Evolutionary conservation across 2,329 filamentous ascomycete species (phyloP).

Genomic region (Ceratocystis papillata): DNA sequence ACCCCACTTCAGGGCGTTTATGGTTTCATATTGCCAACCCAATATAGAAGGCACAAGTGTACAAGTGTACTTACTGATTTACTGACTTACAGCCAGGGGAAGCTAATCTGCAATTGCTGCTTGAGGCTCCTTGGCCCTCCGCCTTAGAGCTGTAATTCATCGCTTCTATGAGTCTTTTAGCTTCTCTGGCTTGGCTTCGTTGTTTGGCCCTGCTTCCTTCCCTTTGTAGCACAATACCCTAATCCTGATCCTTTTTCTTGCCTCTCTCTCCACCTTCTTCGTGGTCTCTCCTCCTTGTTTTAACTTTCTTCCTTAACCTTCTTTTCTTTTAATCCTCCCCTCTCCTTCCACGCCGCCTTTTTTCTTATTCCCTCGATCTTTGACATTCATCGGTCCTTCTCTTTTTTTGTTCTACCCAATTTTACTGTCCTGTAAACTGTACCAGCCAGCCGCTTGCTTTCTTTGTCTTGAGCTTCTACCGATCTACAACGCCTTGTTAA

Average conservation of each 20-base stretch:
- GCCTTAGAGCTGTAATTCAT: background rate
- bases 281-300: constrained; percentile 14
- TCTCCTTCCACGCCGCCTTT: background rate
- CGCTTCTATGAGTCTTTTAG: background rate
- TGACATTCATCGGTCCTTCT: background rate
- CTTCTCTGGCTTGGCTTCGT: background rate
- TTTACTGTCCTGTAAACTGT: constrained; percentile 6
- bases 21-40: background rate
- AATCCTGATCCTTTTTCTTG: background rate
- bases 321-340: background rate
- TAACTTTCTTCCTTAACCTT: constrained; percentile 7
- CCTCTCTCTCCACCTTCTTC: constrained; percentile 8
- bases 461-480: constrained; percentile 6
- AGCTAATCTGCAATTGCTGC: background rate
- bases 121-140: background rate
- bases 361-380: background rate
- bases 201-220: background rate
- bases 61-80: background rate
- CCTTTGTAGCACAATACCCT: constrained; percentile 3
- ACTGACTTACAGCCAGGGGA: background rate
- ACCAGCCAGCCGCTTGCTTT: constrained; percentile 14
- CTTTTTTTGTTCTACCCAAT: constrained; percentile 3
- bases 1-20: constrained; percentile 1
- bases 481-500: constrained; percentile 2
- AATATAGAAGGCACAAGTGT: background rate